Percentiles rank a stretch among this genome's conserved stretches.
Evolutionary conservation across 805 yeast species (phyloP).

Genomic region (Metschnikowia lunata): DNA sequence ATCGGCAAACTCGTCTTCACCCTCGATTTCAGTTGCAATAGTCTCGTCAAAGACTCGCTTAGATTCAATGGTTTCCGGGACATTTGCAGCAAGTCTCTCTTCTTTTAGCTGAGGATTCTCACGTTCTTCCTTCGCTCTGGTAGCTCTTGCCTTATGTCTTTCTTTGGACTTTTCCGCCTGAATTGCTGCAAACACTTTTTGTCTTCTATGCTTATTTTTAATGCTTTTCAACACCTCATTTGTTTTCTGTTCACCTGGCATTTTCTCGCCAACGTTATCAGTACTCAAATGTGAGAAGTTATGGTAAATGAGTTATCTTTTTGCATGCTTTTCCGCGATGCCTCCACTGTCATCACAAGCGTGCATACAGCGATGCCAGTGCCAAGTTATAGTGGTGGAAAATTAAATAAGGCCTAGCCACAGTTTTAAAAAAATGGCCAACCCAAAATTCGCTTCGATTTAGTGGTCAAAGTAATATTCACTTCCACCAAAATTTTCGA

Average conservation of each 20-base stretch:
- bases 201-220: constrained; percentile 76
- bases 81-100: constrained; percentile 71
- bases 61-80: constrained; percentile 77
- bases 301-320: neutral
- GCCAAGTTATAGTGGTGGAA: too few relatives aligned
- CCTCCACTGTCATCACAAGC: constrained; percentile 7
- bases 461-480: too few relatives aligned
- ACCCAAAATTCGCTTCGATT: too few relatives aligned
- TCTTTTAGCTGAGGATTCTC: constrained; percentile 77
- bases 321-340: constrained; percentile 9
- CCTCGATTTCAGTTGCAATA: constrained; percentile 53
- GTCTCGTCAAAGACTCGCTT: constrained; percentile 88
- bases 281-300: too few relatives aligned
- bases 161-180: constrained; percentile 72
- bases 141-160: constrained; percentile 72
- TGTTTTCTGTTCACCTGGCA: constrained; percentile 8
- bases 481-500: too few relatives aligned
- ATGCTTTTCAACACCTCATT: constrained; percentile 35
- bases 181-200: constrained; percentile 66
- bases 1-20: constrained; percentile 58
- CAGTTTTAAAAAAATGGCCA: too few relatives aligned
- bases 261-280: neutral
- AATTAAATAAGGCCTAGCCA: too few relatives aligned
- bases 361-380: constrained; percentile 5
- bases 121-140: constrained; percentile 83